Conservation (phyloP, 352 stramenopile species). For the Pythium pyrilobum region DNA sequence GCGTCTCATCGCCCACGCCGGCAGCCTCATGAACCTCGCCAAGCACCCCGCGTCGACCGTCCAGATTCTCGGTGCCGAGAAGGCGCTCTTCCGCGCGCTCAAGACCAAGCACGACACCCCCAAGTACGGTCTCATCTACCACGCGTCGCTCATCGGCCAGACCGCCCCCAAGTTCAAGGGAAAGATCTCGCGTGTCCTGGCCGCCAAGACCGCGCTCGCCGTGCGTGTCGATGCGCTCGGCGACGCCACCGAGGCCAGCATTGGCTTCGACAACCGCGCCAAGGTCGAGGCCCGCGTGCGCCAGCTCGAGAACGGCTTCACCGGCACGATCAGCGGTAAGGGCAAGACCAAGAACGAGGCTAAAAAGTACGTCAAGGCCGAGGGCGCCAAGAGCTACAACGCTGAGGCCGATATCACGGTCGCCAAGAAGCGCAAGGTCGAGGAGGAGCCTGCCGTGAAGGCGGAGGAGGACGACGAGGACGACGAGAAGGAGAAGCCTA, state of each 20-base stretch:
- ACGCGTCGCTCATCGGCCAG: slow-evolving; percentile 99
- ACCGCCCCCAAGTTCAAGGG: slow-evolving; percentile 99
- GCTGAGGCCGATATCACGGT: slow-evolving; percentile 94
- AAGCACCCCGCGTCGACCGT: slow-evolving; percentile 99
- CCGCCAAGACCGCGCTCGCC: slow-evolving; percentile 97
- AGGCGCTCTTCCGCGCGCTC: slow-evolving; percentile 99
- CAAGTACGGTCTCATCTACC: slow-evolving; percentile 99
- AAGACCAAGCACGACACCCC: slow-evolving; percentile 99
- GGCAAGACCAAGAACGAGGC: slow-evolving; percentile 87
- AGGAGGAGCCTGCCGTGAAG: slow-evolving; percentile 55
- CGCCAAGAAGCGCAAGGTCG: slow-evolving; percentile 82
- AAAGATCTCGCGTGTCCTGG: slow-evolving; percentile 98
- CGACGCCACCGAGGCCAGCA: slow-evolving; percentile 93
- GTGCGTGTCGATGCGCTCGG: slow-evolving; percentile 99
- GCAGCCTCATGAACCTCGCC: slow-evolving; percentile 98
- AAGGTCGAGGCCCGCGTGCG: slow-evolving; percentile 98
- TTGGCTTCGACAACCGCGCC: slow-evolving; percentile 95
- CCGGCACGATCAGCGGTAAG: slow-evolving; percentile 78
- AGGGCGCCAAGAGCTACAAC: slow-evolving; percentile 90
- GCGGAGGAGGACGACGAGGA: slow-evolving; percentile 51
- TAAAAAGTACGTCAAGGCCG: slow-evolving; percentile 89
- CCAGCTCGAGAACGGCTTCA: slow-evolving; percentile 95
- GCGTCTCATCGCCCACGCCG: slow-evolving; percentile 98
- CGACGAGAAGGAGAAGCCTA: slow-evolving; percentile 47
- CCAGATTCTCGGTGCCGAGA: slow-evolving; percentile 99